Base-by-base conservation (phyloP, 257 asterid species). In the Perilla frutescens region DNA sequence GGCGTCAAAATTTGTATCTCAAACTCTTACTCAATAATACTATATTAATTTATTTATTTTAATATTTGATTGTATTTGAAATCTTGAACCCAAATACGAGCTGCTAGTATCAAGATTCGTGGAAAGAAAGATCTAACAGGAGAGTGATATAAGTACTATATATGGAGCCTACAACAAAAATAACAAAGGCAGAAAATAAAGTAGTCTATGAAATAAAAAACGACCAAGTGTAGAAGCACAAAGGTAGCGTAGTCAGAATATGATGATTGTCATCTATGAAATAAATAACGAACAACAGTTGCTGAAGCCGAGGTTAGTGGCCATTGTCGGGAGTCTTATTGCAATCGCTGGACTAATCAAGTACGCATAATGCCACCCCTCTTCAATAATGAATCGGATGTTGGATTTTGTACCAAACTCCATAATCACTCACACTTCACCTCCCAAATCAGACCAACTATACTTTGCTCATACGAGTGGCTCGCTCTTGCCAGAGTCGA, bases 191-290 rank as follows among this genome's bases (percentile, higher is more conserved):
- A 34, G 37, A 34, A 60, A 20, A 20, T 20, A 20, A 61, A 7
- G 3, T 2, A 37, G 31, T 37, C 49, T 7, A 50, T 53, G 66
- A 77, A 20, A 20, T 20, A 20, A 20, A 20, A 20, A 20, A 20
- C 26, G 26, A 20, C 26, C 49, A 49, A 43, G 73, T 75, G 73
- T 70, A 13, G 2, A 12, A 45, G 80, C 75, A 48, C 20, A 59
- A 31, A 70, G 40, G 26, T 40, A 62, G 4, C 29, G 10, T 20
- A 62, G 83, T 82, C 78, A 7, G 7, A 6, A 51, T 55, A 71
- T 39, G 41, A 67, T 78, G 49, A 78, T 75, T 78, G 62, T 47
- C 76, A 82, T 75, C 66, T 54, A 20, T 44, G 77, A 78, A 81
- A 63, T 47, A 63, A 34, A 34, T 34, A 34, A 3, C 7, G 14